Conservation (phyloP, 2,329 filamentous ascomycete genomes). For the Botrytis hyacinthi region DNA sequence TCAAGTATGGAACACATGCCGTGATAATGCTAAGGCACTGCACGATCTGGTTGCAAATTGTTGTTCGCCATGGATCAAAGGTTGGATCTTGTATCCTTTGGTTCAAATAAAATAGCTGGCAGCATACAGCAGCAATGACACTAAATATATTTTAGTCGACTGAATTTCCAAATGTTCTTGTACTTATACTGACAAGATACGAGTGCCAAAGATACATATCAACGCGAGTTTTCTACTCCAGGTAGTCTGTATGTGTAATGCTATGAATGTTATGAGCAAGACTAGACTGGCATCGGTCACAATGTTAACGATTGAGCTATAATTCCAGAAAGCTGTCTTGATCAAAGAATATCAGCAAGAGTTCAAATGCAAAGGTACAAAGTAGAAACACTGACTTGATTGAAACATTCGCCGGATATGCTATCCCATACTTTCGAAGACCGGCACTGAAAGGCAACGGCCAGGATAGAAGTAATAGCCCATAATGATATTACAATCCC, state of each 20-base stretch:
- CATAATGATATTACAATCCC: slow-evolving; percentile 15
- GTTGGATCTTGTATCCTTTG: slow-evolving; percentile 1
- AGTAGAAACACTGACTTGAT: slow-evolving; percentile 5
- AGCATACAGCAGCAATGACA: slow-evolving; percentile 10
- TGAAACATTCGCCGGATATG: slow-evolving; percentile 12
- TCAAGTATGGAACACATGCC: slow-evolving; percentile 18
- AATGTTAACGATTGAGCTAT: slow-evolving; percentile 12
- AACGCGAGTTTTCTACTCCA: slow-evolving; percentile 6
- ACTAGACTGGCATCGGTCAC: slow-evolving; percentile 15
- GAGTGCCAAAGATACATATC: slow-evolving; percentile 20
- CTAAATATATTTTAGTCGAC: not conserved
- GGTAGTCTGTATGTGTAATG: slow-evolving; percentile 9
- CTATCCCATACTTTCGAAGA: slow-evolving; percentile 12
- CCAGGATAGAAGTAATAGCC: slow-evolving; percentile 9
- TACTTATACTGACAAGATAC: slow-evolving; percentile 5
- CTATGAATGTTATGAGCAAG: slow-evolving; percentile 10
- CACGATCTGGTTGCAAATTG: slow-evolving; percentile 10
- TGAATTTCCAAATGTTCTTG: not conserved
- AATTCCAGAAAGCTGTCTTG: slow-evolving; percentile 18
- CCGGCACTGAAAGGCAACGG: slow-evolving; percentile 13
- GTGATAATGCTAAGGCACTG: slow-evolving; percentile 18
- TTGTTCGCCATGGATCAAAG: slow-evolving; percentile 7
- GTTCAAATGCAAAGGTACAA: not conserved
- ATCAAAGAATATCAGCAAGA: not conserved
- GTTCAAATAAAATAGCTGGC: slow-evolving; percentile 16